Evolutionary conservation across 2,329 filamentous ascomycete species (phyloP).

Genomic region (Rhynchosporium agropyri): DNA sequence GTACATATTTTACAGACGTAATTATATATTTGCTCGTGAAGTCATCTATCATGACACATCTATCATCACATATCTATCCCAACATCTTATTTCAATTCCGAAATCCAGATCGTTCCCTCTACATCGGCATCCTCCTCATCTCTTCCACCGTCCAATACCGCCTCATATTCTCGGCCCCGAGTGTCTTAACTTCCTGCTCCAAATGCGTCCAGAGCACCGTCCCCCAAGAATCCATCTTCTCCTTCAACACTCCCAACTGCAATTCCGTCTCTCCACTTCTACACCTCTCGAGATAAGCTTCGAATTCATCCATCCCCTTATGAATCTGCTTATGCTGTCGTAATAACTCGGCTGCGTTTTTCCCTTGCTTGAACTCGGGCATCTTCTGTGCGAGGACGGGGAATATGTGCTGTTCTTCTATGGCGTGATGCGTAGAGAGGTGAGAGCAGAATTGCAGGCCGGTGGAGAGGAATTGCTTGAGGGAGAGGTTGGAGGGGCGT

Average conservation of each 20-base stretch:
- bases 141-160: constrained; percentile 79
- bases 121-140: constrained; percentile 71
- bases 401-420: constrained; percentile 83
- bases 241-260: constrained; percentile 61
- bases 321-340: constrained; percentile 81
- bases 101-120: constrained; percentile 18
- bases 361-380: constrained; percentile 67
- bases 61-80: constrained; percentile 7
- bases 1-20: neutral
- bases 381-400: constrained; percentile 75
- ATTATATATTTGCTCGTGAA: neutral
- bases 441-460: constrained; percentile 71
- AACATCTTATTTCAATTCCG: neutral
- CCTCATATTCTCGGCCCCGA: constrained; percentile 87
- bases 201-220: constrained; percentile 79
- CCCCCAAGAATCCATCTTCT: constrained; percentile 77
- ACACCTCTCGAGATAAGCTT: constrained; percentile 66
- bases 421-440: constrained; percentile 76
- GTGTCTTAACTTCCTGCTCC: constrained; percentile 77
- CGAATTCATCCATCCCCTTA: constrained; percentile 67
- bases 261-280: constrained; percentile 63
- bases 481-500: constrained; percentile 64
- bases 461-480: constrained; percentile 67
- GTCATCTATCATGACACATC: neutral
- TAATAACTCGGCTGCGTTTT: constrained; percentile 63